These are phyloP conservation scores for Ettlia oleoabundans DNA, from an alignment of 139 green algal genomes.

Conservation along the genomic window DNA sequence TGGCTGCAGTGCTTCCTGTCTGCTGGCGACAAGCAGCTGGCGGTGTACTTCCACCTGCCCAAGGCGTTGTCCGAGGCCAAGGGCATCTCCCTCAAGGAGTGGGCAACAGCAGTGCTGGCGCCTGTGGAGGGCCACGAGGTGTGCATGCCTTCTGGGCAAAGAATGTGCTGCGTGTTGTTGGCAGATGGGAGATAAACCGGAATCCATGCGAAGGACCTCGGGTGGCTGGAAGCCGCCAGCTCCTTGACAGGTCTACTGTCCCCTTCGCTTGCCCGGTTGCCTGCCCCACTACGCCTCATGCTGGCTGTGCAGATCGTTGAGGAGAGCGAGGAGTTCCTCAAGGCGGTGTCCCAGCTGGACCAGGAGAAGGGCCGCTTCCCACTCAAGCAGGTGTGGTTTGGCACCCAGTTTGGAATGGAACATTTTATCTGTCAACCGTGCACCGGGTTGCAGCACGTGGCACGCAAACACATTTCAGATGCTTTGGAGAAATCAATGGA, in stretches of 20 bases:
- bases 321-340: conserved; percentile 64
- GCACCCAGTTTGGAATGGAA: too few relatives aligned
- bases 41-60: conserved; percentile 74
- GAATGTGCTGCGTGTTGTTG: neutral
- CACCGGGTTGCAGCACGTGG: neutral
- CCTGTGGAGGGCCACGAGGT: conserved; percentile 57
- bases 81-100: conserved; percentile 44
- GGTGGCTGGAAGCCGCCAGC: neutral
- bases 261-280: neutral
- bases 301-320: conserved; percentile 33
- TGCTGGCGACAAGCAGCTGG: conserved; percentile 74
- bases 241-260: neutral
- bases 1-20: conserved; percentile 72
- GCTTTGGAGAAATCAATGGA: too few relatives aligned
- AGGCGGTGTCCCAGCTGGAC: conserved; percentile 53
- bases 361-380: conserved; percentile 65
- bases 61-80: conserved; percentile 64
- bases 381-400: conserved; percentile 59
- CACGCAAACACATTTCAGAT: too few relatives aligned
- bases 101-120: conserved; percentile 45
- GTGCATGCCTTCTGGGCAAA: conserved; percentile 46
- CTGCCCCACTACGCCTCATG: neutral
- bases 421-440: too few relatives aligned
- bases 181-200: too few relatives aligned
- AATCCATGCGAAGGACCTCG: neutral